phyloP scores from a whole-genome alignment of 257 asterid species.

The Jaltomata sinuosa region DNA sequence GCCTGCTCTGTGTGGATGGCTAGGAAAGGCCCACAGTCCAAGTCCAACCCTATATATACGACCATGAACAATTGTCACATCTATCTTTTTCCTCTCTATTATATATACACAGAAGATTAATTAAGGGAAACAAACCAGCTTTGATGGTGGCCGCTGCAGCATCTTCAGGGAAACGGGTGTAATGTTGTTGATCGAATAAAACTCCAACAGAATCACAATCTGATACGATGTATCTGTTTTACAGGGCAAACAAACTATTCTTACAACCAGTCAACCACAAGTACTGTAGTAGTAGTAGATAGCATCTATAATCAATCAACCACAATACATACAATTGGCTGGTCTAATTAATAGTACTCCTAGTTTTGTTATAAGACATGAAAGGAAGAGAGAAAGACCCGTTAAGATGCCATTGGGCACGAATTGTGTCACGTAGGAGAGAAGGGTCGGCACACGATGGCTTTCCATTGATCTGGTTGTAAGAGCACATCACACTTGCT shows the following conservation, averaged over 20 bases:
- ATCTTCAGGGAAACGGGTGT: slow-evolving; percentile 64
- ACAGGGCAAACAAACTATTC: not conserved
- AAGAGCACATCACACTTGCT: slow-evolving; percentile 94
- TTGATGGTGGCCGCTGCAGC: slow-evolving; percentile 63
- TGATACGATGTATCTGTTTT: slow-evolving; percentile 65
- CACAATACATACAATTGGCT: not conserved
- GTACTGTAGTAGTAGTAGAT: not conserved
- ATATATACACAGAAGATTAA: no score
- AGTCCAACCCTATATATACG: slow-evolving; percentile 56
- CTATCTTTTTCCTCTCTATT: no score
- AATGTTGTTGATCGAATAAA: slow-evolving; percentile 48
- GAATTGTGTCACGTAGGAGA: slow-evolving; percentile 70
- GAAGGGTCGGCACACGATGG: slow-evolving; percentile 88
- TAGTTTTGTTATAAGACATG: not conserved
- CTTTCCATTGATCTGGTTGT: slow-evolving; percentile 87
- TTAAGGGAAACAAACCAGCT: slow-evolving; percentile 80
- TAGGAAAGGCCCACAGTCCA: slow-evolving; percentile 89
- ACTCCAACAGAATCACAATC: slow-evolving; percentile 87
- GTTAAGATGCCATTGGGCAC: slow-evolving; percentile 72
- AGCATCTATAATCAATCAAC: not conserved
- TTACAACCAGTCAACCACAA: not conserved
- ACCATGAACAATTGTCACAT: not conserved
- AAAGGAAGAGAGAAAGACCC: slow-evolving; percentile 32
- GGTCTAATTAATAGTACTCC: not conserved
- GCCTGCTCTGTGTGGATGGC: slow-evolving; percentile 67